These are phyloP conservation scores for Aspergillus oerlinghausenensis DNA, from an alignment of 2,329 filamentous ascomycete genomes.

Conservation along the genomic window DNA sequence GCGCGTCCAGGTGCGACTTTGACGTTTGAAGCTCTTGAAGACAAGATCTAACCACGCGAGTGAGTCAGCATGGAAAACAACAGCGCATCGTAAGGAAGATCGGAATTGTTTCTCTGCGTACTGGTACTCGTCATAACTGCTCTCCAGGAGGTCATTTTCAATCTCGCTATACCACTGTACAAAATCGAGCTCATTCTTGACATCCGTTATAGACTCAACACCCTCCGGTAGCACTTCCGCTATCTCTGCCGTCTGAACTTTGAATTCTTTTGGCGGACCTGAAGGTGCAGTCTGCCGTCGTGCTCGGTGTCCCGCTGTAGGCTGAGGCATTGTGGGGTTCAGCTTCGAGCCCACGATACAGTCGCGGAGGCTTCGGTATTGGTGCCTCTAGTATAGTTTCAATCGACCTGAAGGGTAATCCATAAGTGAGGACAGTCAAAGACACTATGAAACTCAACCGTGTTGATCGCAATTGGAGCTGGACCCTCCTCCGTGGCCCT, in stretches of 20 bases:
- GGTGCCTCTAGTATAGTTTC: neutral
- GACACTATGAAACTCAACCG: neutral
- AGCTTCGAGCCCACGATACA: neutral
- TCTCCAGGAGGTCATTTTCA: constrained; percentile 67
- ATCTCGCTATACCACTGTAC: constrained; percentile 55
- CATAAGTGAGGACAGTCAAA: neutral
- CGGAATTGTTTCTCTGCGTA: constrained; percentile 35
- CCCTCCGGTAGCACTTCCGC: constrained; percentile 11
- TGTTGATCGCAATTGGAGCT: neutral
- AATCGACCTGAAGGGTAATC: neutral
- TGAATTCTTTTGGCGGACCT: constrained; percentile 27
- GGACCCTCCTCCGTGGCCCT: constrained; percentile 16
- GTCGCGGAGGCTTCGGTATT: neutral
- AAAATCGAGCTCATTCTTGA: constrained; percentile 58
- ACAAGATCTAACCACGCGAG: constrained; percentile 55
- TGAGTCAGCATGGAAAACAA: constrained; percentile 4
- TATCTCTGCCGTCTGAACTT: constrained; percentile 17
- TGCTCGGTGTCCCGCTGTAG: constrained; percentile 29
- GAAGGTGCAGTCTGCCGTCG: constrained; percentile 36
- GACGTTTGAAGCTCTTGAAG: constrained; percentile 76
- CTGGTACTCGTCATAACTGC: constrained; percentile 81
- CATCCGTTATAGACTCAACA: constrained; percentile 26
- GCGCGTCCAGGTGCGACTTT: constrained; percentile 72
- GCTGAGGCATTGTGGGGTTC: constrained; percentile 21
- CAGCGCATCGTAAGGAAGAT: neutral